Base-by-base conservation (phyloP, 2,329 filamentous ascomycete genomes). In the Colletotrichum sp. region DNA sequence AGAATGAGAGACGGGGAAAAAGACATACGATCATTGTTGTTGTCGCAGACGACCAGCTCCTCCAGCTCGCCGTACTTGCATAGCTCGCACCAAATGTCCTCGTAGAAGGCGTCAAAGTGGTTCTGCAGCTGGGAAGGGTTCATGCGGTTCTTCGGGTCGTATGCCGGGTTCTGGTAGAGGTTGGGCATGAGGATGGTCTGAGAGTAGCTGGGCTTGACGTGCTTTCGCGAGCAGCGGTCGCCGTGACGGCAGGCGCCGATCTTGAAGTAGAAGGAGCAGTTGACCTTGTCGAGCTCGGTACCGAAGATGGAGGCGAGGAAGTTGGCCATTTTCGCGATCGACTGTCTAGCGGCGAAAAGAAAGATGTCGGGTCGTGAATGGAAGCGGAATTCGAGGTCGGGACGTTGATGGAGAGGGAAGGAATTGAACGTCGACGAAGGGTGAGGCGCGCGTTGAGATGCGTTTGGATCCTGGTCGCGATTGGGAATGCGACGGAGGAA, bases 81-180 rank as follows among this genome's bases (percentile, higher is more conserved):
- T 89, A 99, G 95, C 91, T 99, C 97, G 88, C 96, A 99, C 96
- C 97, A 99, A 80, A 99, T 96, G 85, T 99, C 97, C 89, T 99
- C 97, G 90, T 99, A 99, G 87, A 99, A 99, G 83, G 97, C 97
- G 87, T 99, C 97, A 85, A 99, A 99, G 91, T 99, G 97, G 89
- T 98, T 98, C 87, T 98, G 96, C 85, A 99, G 94, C 90, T 99
- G 97, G 80, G 92, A 94, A 8, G 96, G 89, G 88, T 98, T 98
- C 95, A 99, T 98, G 88, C 96, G 97, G 90, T 93, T 97, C 89
- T 98, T 98, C 64, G 95, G 93, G 86, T 99, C 96, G 92, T 98
- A 98, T 78, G 96, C 95, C 13, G 97, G 97, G 90, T 99, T 99
- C 87, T 99, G 97, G 91, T 99, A 99, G 81, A 99, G 95, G 87